Conservation (phyloP, 495 filamentous ascomycete genomes). For the Annulohypoxylon bovei region DNA sequence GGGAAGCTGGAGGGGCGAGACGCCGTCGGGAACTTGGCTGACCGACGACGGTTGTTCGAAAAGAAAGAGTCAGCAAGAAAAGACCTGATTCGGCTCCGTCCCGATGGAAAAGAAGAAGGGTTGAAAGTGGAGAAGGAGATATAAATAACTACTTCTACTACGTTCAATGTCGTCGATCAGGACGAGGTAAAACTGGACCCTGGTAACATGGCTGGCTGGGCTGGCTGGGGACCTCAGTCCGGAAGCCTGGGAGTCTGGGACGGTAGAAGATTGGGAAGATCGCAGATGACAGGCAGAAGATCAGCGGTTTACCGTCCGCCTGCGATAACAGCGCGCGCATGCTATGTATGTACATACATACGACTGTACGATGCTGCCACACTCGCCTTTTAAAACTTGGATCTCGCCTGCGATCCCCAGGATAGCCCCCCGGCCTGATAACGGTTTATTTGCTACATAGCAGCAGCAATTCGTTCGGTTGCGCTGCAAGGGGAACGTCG, state of each 20-base stretch:
- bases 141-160: slow-evolving; percentile 7
- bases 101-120: slow-evolving; percentile 41
- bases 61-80: background rate
- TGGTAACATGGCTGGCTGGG: background rate
- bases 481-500: slow-evolving; percentile 36
- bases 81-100: slow-evolving; percentile 42
- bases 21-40: slow-evolving; percentile 21
- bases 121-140: slow-evolving; percentile 10
- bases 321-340: background rate
- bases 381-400: slow-evolving; percentile 22
- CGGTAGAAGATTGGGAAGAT: slow-evolving; percentile 38
- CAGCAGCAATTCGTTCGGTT: slow-evolving; percentile 16
- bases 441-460: slow-evolving; percentile 6
- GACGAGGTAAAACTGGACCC: slow-evolving; percentile 43
- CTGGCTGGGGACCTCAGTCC: background rate
- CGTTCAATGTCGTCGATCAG: slow-evolving; percentile 24
- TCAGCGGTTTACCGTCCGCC: slow-evolving; percentile 27
- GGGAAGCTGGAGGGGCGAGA: background rate
- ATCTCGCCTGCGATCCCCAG: slow-evolving; percentile 33
- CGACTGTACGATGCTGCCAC: background rate
- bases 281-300: slow-evolving; percentile 40
- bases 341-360: background rate
- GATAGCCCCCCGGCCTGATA: slow-evolving; percentile 20
- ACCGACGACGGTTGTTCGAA: slow-evolving; percentile 28
- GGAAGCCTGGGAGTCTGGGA: slow-evolving; percentile 20